Evolutionary conservation across 148 eudicot genomes (phyloP).

Genomic region (Silene latifolia): DNA sequence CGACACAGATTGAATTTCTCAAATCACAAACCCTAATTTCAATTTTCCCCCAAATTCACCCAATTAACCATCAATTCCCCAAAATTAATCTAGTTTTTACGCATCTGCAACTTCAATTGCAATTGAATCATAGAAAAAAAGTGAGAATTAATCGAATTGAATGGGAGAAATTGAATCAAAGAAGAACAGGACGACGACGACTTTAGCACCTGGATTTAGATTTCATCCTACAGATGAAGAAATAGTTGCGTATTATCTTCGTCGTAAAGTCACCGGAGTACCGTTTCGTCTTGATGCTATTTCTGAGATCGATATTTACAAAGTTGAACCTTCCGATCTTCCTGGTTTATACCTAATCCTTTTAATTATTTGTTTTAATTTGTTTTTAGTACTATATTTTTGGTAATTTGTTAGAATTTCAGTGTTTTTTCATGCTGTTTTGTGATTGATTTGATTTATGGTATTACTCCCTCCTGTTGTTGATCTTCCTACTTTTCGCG

Average conservation of each 20-base stretch:
- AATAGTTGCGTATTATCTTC: constrained; percentile 55
- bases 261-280: constrained; percentile 54
- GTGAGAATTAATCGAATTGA: neutral
- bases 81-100: neutral
- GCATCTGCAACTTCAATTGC: neutral
- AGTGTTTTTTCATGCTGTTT: neutral
- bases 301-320: constrained; percentile 64
- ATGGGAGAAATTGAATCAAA: neutral
- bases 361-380: neutral
- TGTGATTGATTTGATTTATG: neutral
- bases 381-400: no score
- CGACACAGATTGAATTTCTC: neutral
- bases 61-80: neutral
- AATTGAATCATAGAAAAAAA: neutral
- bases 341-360: constrained; percentile 40
- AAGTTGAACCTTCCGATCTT: constrained; percentile 74
- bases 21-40: constrained; percentile 5
- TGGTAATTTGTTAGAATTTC: neutral
- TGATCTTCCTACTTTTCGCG: no score
- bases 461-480: no score
- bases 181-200: constrained; percentile 21
- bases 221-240: constrained; percentile 89
- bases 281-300: constrained; percentile 61
- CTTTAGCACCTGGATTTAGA: constrained; percentile 71
- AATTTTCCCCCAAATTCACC: neutral